phyloP scores from a whole-genome alignment of 2,329 filamentous ascomycete species.

The Cryphonectria carpinicola region DNA sequence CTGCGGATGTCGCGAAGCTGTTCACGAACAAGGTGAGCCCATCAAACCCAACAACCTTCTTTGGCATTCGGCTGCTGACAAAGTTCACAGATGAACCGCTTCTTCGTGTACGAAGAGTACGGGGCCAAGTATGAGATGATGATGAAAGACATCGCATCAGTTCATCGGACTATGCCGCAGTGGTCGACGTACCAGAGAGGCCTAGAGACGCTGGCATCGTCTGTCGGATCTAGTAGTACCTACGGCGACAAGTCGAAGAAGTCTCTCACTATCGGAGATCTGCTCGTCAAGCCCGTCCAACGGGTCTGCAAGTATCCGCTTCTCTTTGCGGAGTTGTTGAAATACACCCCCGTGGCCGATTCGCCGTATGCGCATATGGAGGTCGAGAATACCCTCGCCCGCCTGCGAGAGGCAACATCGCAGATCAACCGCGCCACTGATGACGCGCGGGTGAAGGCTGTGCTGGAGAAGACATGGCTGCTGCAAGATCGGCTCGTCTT shows the following conservation, averaged over 20 bases:
- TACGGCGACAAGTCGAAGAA: constrained; percentile 68
- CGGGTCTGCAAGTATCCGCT: constrained; percentile 89
- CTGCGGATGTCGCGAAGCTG: constrained; percentile 62
- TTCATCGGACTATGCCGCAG: constrained; percentile 68
- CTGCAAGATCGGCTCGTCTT: constrained; percentile 83
- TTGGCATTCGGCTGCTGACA: constrained; percentile 14
- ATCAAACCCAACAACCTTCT: neutral
- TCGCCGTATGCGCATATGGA: constrained; percentile 83
- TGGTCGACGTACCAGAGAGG: constrained; percentile 85
- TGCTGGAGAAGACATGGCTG: constrained; percentile 81
- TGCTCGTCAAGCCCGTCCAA: constrained; percentile 96
- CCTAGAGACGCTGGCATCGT: constrained; percentile 79
- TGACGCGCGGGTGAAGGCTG: constrained; percentile 68
- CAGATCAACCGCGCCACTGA: constrained; percentile 86
- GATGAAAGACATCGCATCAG: constrained; percentile 73
- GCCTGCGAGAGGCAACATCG: constrained; percentile 73
- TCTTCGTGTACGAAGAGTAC: constrained; percentile 91
- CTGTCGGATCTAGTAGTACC: constrained; percentile 71
- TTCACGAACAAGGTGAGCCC: constrained; percentile 59
- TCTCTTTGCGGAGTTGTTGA: constrained; percentile 81
- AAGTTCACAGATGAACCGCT: constrained; percentile 68
- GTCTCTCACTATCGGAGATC: constrained; percentile 79
- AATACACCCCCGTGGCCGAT: constrained; percentile 80
- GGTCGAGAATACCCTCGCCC: constrained; percentile 72
- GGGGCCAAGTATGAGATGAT: constrained; percentile 87